A percentile compares a stretch with the other conserved stretches of the same genome.
Conservation (phyloP, 1,284 basidiomycete species). For the Pyrrhoderma noxium region DNA sequence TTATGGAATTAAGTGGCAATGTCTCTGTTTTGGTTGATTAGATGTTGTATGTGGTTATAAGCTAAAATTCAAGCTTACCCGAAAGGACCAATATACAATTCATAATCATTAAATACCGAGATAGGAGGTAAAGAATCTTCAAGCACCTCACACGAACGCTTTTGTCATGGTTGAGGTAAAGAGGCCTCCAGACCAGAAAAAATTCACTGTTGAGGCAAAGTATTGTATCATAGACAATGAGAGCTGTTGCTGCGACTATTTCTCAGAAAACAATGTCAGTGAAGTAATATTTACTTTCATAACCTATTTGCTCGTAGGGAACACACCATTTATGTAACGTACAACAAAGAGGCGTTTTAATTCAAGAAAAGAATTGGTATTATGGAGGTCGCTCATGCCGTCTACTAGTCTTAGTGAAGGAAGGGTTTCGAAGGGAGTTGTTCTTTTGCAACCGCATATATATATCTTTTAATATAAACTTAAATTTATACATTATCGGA, state of each 20-base stretch:
- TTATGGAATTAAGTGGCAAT: background rate
- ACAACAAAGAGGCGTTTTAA: no score
- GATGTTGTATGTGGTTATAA: background rate
- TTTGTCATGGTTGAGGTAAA: background rate
- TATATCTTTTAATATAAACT: no score
- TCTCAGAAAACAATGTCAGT: no score
- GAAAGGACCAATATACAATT: background rate
- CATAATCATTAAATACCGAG: conserved; percentile 11
- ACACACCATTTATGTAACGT: no score
- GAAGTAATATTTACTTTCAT: no score
- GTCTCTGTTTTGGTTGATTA: background rate
- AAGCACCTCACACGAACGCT: background rate
- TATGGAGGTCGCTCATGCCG: no score
- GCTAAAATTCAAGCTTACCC: background rate
- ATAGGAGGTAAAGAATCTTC: conserved; percentile 5
- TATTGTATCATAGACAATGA: conserved; percentile 4
- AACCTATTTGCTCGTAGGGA: no score
- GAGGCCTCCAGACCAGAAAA: conserved; percentile 3
- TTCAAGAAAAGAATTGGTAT: no score
- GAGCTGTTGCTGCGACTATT: conserved; percentile 1
- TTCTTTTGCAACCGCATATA: no score
- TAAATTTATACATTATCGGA: no score
- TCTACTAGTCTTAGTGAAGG: no score
- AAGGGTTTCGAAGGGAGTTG: no score
- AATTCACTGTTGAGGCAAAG: conserved; percentile 3